A percentile compares a stretch with the other conserved stretches of the same genome.
Conservation (phyloP, 1,284 basidiomycete genomes). For the Trichosporon faecale region DNA sequence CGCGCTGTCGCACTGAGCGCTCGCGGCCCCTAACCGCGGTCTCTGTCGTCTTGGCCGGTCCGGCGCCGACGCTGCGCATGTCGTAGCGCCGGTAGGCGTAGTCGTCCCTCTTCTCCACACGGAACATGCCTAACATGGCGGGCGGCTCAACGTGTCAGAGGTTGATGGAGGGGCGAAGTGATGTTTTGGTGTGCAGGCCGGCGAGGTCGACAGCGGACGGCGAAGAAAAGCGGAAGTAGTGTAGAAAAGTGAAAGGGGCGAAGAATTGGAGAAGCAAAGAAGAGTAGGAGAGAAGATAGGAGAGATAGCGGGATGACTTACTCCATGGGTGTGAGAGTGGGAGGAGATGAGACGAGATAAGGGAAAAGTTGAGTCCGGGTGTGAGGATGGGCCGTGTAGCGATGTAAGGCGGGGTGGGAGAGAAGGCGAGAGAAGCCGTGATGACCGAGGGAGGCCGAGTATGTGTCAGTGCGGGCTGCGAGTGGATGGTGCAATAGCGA, state of each 20-base stretch:
- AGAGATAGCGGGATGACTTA: neutral
- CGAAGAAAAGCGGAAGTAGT: neutral
- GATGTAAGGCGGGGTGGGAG: neutral
- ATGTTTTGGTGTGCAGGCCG: neutral
- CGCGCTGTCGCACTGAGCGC: neutral
- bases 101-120: neutral
- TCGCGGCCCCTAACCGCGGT: neutral
- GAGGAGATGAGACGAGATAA: neutral
- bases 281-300: neutral
- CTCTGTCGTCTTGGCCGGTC: neutral
- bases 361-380: neutral
- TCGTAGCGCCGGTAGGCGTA: conserved; percentile 5
- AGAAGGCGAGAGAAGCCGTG: neutral
- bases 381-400: neutral
- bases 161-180: neutral
- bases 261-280: neutral
- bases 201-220: neutral
- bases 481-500: too few relatives aligned
- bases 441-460: neutral
- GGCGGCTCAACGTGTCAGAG: neutral
- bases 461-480: neutral
- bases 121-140: neutral
- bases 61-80: conserved; percentile 5
- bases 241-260: neutral
- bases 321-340: conserved; percentile 3